Percentiles rank a stretch among this genome's conserved stretches.
phyloP scores from a whole-genome alignment of 371 early-diverging fungal genomes.

The Saksenaea vasiformis region DNA sequence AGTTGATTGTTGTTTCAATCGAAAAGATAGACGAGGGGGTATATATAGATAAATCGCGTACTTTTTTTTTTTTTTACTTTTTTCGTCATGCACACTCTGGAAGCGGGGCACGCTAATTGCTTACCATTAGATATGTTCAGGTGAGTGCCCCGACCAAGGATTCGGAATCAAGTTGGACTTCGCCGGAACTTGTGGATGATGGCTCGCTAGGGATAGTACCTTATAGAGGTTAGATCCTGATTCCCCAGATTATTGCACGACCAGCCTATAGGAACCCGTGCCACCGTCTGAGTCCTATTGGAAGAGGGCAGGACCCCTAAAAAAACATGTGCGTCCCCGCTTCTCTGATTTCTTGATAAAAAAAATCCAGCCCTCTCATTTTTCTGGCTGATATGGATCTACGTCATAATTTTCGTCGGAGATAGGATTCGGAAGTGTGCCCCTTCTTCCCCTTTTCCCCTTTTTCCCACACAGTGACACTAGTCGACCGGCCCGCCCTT shows the following conservation, averaged over 20 bases:
- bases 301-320: neutral
- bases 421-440: neutral
- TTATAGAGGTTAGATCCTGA: neutral
- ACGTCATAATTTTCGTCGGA: conserved; percentile 1
- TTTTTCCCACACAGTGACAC: neutral
- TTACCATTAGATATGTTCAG: neutral
- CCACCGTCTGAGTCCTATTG: neutral
- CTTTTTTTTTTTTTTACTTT: neutral
- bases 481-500: neutral
- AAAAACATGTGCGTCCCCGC: neutral
- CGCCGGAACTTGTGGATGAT: neutral
- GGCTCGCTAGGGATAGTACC: neutral
- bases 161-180: neutral
- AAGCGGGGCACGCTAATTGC: neutral
- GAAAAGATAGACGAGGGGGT: neutral
- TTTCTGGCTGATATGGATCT: neutral
- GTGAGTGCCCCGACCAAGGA: neutral
- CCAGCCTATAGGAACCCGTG: neutral
- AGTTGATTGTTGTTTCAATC: neutral
- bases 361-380: neutral
- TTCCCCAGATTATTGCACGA: conserved; percentile 6
- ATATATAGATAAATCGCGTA: conserved; percentile 4
- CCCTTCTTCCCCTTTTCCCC: neutral
- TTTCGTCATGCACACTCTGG: neutral
- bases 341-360: neutral